Evolutionary conservation across 2,329 filamentous ascomycete species (phyloP).

Genomic region (Coniochaeta sp.): DNA sequence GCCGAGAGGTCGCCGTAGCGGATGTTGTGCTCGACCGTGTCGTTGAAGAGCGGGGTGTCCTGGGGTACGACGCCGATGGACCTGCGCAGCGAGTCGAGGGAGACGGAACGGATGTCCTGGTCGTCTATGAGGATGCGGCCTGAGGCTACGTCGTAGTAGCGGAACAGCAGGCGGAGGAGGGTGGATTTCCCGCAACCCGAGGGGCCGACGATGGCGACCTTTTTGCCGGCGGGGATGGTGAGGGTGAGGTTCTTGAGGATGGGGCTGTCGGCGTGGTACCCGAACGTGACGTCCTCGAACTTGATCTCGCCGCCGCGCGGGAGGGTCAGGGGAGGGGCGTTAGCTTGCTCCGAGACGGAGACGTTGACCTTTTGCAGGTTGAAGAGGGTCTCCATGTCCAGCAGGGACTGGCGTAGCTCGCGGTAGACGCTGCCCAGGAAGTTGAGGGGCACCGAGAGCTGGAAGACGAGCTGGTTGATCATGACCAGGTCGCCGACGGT

Average conservation of each 20-base stretch:
- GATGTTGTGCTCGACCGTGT: slow-evolving; percentile 93
- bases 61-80: slow-evolving; percentile 95
- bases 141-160: slow-evolving; percentile 82
- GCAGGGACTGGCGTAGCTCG: slow-evolving; percentile 84
- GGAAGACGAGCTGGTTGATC: slow-evolving; percentile 98
- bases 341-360: slow-evolving; percentile 67
- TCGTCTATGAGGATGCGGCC: slow-evolving; percentile 88
- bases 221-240: slow-evolving; percentile 91
- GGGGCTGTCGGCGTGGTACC: slow-evolving; percentile 78
- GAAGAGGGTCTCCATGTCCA: slow-evolving; percentile 99
- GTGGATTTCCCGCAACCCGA: slow-evolving; percentile 97
- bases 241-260: slow-evolving; percentile 81
- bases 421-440: slow-evolving; percentile 98
- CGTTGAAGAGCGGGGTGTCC: slow-evolving; percentile 95
- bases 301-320: slow-evolving; percentile 77
- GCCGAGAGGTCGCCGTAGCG: slow-evolving; percentile 82
- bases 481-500: slow-evolving; percentile 96
- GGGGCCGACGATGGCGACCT: slow-evolving; percentile 90
- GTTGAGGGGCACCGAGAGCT: slow-evolving; percentile 93
- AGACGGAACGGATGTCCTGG: slow-evolving; percentile 82
- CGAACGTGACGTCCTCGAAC: slow-evolving; percentile 93
- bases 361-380: slow-evolving; percentile 96
- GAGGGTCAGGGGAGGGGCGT: slow-evolving; percentile 67
- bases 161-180: slow-evolving; percentile 81
- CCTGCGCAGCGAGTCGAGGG: slow-evolving; percentile 71